A percentile compares a stretch with the other conserved stretches of the same genome.
phyloP scores from a whole-genome alignment of 805 yeast genomes.

The Phaffomyces opuntiae region DNA sequence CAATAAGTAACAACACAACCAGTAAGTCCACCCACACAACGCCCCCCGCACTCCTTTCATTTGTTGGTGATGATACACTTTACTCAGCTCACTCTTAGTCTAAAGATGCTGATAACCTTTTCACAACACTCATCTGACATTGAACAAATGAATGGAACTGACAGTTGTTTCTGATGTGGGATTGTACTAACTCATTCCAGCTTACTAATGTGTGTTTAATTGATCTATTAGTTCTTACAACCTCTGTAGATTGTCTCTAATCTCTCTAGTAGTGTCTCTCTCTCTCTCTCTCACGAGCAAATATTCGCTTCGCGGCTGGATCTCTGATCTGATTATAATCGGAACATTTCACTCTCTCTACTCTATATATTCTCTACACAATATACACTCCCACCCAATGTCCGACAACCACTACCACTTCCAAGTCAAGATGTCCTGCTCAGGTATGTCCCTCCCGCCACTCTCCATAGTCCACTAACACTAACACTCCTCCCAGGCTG shows the following conservation, averaged over 20 bases:
- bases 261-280: too few relatives aligned
- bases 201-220: too few relatives aligned
- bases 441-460: conserved; percentile 33
- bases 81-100: conserved; percentile 1
- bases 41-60: neutral
- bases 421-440: conserved; percentile 80
- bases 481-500: conserved; percentile 45
- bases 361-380: neutral
- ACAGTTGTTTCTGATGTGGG: neutral
- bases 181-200: too few relatives aligned
- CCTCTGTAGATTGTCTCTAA: too few relatives aligned
- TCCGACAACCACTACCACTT: conserved; percentile 62
- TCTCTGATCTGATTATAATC: neutral
- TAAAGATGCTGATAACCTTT: neutral
- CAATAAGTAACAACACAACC: too few relatives aligned
- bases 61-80: neutral
- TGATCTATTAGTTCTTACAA: too few relatives aligned
- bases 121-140: neutral
- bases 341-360: neutral
- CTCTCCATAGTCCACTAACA: neutral
- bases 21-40: too few relatives aligned
- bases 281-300: too few relatives aligned
- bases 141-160: neutral
- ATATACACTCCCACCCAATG: conserved; percentile 24
- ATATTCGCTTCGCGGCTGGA: too few relatives aligned